These are phyloP conservation scores for Auricularia heimuer DNA, from an alignment of 768 basidiomycete genomes.

Conservation along the genomic window DNA sequence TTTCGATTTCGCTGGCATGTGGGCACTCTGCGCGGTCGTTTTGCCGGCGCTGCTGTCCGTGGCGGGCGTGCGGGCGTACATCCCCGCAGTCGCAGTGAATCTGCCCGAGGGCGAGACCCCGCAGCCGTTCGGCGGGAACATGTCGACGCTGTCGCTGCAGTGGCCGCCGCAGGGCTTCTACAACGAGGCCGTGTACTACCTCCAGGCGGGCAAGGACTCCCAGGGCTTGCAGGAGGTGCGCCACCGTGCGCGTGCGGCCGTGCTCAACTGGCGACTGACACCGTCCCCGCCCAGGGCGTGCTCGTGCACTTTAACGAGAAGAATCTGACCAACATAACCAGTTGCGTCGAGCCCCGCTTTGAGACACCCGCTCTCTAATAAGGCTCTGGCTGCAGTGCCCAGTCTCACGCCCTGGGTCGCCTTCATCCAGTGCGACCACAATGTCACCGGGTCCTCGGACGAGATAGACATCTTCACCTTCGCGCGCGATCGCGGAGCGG, in stretches of 20 bases:
- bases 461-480: constrained; percentile 73
- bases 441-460: constrained; percentile 50
- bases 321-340: constrained; percentile 25
- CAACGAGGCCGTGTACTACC: constrained; percentile 47
- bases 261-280: neutral
- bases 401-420: constrained; percentile 78
- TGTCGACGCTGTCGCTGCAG: neutral
- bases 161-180: constrained; percentile 32
- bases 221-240: constrained; percentile 48
- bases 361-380: neutral
- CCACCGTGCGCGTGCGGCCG: neutral
- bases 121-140: neutral
- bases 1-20: neutral
- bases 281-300: constrained; percentile 44
- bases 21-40: neutral
- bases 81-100: neutral
- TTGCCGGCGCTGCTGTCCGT: neutral
- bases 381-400: constrained; percentile 30
- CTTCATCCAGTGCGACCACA: constrained; percentile 71
- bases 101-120: neutral
- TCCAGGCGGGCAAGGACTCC: constrained; percentile 42
- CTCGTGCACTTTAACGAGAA: constrained; percentile 77
- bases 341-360: neutral
- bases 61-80: neutral
- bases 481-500: constrained; percentile 68